These are phyloP conservation scores for Sphaerosporella brunnea DNA, from an alignment of 495 filamentous ascomycete species.

Conservation along the genomic window DNA sequence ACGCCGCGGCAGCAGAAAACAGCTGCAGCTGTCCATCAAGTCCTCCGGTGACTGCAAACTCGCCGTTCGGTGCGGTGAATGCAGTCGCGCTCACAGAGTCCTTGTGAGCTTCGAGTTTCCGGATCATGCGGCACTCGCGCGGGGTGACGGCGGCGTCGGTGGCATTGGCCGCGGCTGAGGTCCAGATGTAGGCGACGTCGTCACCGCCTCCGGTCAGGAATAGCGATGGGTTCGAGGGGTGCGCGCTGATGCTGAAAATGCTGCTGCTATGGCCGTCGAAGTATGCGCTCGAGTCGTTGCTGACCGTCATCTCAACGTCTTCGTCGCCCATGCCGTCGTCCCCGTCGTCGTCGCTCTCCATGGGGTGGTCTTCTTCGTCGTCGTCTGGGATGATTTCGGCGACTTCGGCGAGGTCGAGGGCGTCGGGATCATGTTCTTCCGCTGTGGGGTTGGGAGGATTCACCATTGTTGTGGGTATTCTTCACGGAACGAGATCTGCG, in stretches of 20 bases:
- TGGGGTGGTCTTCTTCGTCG: slow-evolving; percentile 49
- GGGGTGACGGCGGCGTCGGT: slow-evolving; percentile 47
- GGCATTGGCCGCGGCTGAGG: slow-evolving; percentile 46
- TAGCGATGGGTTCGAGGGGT: slow-evolving; percentile 59
- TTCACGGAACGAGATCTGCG: no score
- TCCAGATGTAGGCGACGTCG: slow-evolving; percentile 63
- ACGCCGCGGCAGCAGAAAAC: slow-evolving; percentile 32
- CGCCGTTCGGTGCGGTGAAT: slow-evolving; percentile 68
- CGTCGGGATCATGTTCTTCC: slow-evolving; percentile 34
- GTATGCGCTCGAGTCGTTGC: slow-evolving; percentile 82
- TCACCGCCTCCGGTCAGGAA: slow-evolving; percentile 74
- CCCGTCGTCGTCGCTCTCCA: slow-evolving; percentile 36
- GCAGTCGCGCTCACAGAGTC: slow-evolving; percentile 74
- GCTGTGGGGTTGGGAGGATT: slow-evolving; percentile 10
- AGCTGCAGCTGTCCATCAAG: slow-evolving; percentile 58
- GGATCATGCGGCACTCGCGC: slow-evolving; percentile 54
- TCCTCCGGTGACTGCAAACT: slow-evolving; percentile 70
- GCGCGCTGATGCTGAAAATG: slow-evolving; percentile 83
- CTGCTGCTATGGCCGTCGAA: slow-evolving; percentile 63
- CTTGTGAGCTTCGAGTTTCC: slow-evolving; percentile 60
- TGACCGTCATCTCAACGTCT: slow-evolving; percentile 53
- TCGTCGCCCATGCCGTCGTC: slow-evolving; percentile 36
- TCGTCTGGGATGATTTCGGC: slow-evolving; percentile 40
- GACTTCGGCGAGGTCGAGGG: slow-evolving; percentile 50
- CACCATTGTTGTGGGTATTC: slow-evolving; percentile 11